Conservation (phyloP, 179 eudicot species). For the Vitellaria paradoxa region DNA sequence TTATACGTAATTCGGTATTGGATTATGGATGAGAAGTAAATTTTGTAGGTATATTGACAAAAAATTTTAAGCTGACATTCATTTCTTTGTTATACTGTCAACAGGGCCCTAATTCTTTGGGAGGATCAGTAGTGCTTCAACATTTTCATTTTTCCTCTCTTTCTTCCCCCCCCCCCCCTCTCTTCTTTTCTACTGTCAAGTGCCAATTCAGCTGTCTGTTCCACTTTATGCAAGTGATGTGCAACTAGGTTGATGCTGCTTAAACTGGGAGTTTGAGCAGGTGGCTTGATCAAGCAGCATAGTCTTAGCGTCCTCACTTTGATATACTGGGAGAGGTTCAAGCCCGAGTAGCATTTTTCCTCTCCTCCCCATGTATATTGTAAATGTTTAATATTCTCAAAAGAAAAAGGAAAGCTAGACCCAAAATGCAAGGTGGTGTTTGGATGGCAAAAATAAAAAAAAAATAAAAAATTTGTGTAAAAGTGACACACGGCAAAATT, state of each 20-base stretch:
- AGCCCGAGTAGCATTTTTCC: too few species aligned
- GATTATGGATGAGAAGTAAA: conserved; percentile 37
- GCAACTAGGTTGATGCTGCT: background rate
- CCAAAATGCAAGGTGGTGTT: too few species aligned
- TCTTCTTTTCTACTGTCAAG: background rate
- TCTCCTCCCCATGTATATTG: too few species aligned
- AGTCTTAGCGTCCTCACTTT: too few species aligned
- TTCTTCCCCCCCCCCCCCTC: background rate
- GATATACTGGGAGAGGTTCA: too few species aligned
- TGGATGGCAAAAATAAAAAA: too few species aligned
- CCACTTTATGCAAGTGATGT: background rate
- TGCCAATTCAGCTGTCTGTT: background rate
- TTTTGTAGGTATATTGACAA: background rate
- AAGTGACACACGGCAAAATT: too few species aligned
- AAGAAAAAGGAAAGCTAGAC: too few species aligned
- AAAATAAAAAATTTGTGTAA: too few species aligned
- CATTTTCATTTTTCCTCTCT: background rate
- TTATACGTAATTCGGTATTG: conserved; percentile 43
- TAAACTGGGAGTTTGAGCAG: background rate
- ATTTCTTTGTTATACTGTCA: background rate
- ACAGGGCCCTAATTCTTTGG: background rate
- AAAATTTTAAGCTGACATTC: background rate
- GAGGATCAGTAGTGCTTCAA: background rate
- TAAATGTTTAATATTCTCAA: too few species aligned
- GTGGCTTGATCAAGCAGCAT: too few species aligned